Conservation (phyloP, 345 rosid species). For the Eucalyptus cloeziana region DNA sequence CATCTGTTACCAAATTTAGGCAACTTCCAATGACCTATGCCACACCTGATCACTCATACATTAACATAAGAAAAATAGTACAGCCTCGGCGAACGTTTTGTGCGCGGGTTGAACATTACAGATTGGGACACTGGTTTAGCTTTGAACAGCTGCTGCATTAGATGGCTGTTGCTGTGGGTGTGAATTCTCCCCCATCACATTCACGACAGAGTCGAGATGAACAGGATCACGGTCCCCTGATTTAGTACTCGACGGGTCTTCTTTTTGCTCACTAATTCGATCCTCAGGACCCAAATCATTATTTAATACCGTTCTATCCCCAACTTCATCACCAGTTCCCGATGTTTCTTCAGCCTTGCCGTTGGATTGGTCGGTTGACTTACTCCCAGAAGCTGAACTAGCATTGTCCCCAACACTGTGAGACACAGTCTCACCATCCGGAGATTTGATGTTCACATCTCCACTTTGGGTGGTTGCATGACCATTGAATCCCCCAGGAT, state of each 20-base stretch:
- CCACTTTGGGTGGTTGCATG: constrained; percentile 9
- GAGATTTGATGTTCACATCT: constrained; percentile 17
- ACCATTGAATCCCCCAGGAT: constrained; percentile 9
- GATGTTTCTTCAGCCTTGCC: neutral
- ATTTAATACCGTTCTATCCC: neutral
- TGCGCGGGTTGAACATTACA: neutral
- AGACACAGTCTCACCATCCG: constrained; percentile 6
- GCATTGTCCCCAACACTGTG: constrained; percentile 6
- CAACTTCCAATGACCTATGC: neutral
- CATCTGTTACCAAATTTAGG: neutral
- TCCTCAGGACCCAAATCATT: neutral
- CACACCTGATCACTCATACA: neutral
- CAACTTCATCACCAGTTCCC: neutral
- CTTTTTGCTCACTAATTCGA: neutral
- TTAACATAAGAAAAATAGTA: constrained; percentile 1
- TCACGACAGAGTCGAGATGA: neutral
- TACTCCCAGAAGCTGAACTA: constrained; percentile 10
- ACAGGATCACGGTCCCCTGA: constrained; percentile 2
- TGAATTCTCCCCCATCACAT: constrained; percentile 2
- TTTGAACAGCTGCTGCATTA: constrained; percentile 44
- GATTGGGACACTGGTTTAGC: constrained; percentile 17
- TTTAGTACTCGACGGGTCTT: constrained; percentile 5
- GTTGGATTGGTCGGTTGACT: neutral
- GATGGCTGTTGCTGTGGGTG: constrained; percentile 14
- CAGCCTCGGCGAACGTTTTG: neutral